Base-by-base conservation (phyloP, 169 alveolate species). In the Cryptosporidium andersoni region DNA sequence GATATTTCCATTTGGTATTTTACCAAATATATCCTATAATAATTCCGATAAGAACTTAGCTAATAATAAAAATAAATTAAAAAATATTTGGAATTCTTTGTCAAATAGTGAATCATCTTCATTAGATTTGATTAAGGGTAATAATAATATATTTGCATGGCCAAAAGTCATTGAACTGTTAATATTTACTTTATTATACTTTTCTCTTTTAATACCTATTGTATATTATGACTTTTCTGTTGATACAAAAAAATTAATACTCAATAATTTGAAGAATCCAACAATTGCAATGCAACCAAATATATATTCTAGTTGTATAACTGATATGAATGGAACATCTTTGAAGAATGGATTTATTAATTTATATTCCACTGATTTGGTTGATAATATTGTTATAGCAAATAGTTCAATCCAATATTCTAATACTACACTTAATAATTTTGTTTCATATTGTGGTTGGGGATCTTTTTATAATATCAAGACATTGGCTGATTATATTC, bases 401-500 rank as follows among this genome's bases (percentile, higher is more conserved):
- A 8, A 74, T 42, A 74, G 60, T 58, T 25, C 16, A 4, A n/a
- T 34, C 25, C 45, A 25, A 45, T 36, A 12, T 51, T 39, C 66
- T 1, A 1, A 40, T 16, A 67, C 36, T 14, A 16, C 43, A 16
- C 36, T 42, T 6, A 51, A n/a, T 56, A 43, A 58, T 5, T 58
- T 74, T 74, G 64, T n/a, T n/a, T n/a, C n/a, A n/a, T n/a, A 53
- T n/a, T 74, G 82, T 40, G 82, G 82, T 34, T 58, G 62, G 51
- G 82, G 82, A 42, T 58, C 82, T 55, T 40, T 74, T n/a, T 58
- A 40, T 42, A 49, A 74, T 36, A 62, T 74, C 6, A 62, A 48
- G 3, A 74, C 82, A 14, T 16, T 56, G 11, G 82, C 82, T 36
- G 82, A 74, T 40, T 74, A 74, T n/a, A 4, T 74, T 36, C 55